These are phyloP conservation scores for Quercus lobata DNA, from an alignment of 331 rosid genomes.

Conservation along the genomic window DNA sequence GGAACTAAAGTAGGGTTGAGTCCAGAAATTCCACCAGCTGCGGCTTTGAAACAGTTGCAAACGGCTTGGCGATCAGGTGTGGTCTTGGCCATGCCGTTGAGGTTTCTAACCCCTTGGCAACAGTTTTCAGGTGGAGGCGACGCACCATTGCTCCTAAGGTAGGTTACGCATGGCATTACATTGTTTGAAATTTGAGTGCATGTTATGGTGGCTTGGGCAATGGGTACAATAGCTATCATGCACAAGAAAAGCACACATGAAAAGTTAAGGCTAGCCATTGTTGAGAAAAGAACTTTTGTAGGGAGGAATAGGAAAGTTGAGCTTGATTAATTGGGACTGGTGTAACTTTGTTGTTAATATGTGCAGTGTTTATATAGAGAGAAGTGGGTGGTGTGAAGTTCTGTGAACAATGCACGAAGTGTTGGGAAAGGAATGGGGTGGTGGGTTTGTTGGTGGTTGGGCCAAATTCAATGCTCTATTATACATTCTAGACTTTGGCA, in stretches of 20 bases:
- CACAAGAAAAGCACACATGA: conserved; percentile 24
- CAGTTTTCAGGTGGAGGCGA: not conserved
- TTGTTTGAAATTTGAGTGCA: conserved; percentile 10
- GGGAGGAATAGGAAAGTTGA: not conserved
- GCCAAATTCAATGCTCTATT: not conserved
- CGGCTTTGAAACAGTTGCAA: conserved; percentile 36
- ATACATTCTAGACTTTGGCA: no score
- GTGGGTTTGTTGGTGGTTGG: not conserved
- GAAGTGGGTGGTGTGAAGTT: not conserved
- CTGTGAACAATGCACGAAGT: no score
- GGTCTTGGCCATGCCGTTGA: conserved; percentile 18
- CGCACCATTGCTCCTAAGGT: conserved; percentile 15
- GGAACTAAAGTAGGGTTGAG: conserved; percentile 4
- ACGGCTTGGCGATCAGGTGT: conserved; percentile 20
- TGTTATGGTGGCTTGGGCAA: conserved; percentile 7
- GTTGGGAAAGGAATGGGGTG: not conserved
- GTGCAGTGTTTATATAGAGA: not conserved
- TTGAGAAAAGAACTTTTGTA: not conserved
- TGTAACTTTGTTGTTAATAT: not conserved
- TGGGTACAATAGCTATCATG: conserved; percentile 21
- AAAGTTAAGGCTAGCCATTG: conserved; percentile 26
- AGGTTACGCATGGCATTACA: conserved; percentile 20
- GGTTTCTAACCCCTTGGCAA: conserved; percentile 23
- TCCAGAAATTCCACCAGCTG: not conserved
- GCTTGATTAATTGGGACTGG: not conserved